phyloP scores from a whole-genome alignment of 2,329 filamentous ascomycete genomes.

The Didymella sp. region DNA sequence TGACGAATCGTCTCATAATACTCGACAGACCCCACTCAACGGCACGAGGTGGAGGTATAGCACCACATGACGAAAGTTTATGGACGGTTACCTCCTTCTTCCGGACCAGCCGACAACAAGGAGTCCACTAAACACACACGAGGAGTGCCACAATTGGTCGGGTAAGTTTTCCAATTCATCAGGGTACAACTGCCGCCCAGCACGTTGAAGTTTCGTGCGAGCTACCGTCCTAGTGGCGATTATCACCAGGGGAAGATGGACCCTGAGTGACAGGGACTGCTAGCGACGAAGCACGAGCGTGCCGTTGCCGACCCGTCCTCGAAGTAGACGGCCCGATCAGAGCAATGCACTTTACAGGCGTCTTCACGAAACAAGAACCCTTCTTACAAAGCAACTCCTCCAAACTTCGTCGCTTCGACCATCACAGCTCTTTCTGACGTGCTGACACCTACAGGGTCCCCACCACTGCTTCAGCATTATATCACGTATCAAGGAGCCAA shows the following conservation, averaged over 20 bases:
- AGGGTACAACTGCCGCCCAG: neutral
- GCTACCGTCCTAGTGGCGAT: constrained; percentile 18
- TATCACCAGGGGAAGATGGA: constrained; percentile 19
- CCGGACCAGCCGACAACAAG: constrained; percentile 3
- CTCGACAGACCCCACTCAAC: constrained; percentile 6
- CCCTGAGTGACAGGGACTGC: constrained; percentile 17
- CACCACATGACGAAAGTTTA: neutral
- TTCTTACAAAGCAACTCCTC: neutral
- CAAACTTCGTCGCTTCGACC: neutral
- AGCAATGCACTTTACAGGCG: neutral
- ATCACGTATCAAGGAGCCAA: constrained; percentile 8
- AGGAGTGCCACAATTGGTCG: neutral
- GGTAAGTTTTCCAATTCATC: too few species aligned
- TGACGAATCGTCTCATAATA: constrained; percentile 5
- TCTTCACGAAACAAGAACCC: neutral
- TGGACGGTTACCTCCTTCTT: constrained; percentile 1
- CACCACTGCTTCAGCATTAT: neutral
- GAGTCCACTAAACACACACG: neutral
- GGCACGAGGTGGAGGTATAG: constrained; percentile 5
- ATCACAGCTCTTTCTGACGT: neutral
- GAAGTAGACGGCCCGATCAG: neutral
- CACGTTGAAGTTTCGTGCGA: constrained; percentile 6
- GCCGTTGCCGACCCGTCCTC: constrained; percentile 7
- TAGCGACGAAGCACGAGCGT: neutral
- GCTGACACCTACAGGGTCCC: neutral